Evolutionary conservation across 768 basidiomycete genomes (phyloP).

Genomic region (Ephemerocybe angulata): DNA sequence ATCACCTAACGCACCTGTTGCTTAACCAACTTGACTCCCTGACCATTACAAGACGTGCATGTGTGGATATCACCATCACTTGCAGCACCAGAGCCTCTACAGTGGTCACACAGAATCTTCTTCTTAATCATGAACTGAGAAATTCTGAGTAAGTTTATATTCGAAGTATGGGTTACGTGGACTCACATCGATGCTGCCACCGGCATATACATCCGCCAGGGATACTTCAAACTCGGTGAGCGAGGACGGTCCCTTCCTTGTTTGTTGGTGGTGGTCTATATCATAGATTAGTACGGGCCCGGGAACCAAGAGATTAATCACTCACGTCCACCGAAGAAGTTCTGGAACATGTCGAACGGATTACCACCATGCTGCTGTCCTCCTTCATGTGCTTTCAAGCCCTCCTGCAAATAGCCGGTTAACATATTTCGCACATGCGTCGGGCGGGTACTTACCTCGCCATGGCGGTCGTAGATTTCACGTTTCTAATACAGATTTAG

Average conservation of each 20-base stretch:
- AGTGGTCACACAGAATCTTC: conserved; percentile 92
- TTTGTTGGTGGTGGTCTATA: conserved; percentile 55
- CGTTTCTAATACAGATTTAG: conserved; percentile 60
- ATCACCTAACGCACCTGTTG: conserved; percentile 59
- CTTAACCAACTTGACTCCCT: conserved; percentile 79
- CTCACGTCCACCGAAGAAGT: conserved; percentile 85
- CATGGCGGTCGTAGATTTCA: conserved; percentile 89
- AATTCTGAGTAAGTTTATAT: conserved; percentile 7
- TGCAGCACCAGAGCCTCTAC: conserved; percentile 92
- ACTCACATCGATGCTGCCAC: background rate
- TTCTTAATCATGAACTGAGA: conserved; percentile 88
- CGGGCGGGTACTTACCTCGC: conserved; percentile 54
- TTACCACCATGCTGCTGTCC: conserved; percentile 78
- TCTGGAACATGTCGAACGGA: conserved; percentile 92
- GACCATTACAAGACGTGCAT: conserved; percentile 81
- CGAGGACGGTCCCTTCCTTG: conserved; percentile 71
- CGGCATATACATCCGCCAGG: conserved; percentile 73
- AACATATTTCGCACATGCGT: background rate
- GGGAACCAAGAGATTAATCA: conserved; percentile 13
- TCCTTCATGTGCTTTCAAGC: conserved; percentile 85
- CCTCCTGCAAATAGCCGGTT: conserved; percentile 54
- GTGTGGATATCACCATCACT: conserved; percentile 83
- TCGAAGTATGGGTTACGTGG: background rate
- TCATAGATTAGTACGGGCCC: background rate
- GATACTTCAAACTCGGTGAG: conserved; percentile 82